Evolutionary conservation across 495 filamentous ascomycete genomes (phyloP).

Genomic region (Aspergillus heteromorphus): DNA sequence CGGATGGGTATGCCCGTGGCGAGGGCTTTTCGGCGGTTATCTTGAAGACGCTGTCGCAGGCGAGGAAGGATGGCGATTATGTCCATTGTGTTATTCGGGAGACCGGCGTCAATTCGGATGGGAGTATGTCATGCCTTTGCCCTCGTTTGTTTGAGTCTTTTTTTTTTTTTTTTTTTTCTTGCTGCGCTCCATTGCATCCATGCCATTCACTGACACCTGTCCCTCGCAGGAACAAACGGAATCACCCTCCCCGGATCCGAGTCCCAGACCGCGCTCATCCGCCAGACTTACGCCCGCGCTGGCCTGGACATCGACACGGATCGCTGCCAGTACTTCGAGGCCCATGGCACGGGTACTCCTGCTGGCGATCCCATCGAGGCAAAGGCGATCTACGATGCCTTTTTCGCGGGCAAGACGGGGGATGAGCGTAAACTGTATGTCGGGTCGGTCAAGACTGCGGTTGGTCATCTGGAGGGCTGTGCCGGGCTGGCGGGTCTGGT

Average conservation of each 20-base stretch:
- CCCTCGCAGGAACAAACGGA: not conserved
- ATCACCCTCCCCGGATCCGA: slow-evolving; percentile 45
- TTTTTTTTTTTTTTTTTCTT: no score
- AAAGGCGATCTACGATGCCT: slow-evolving; percentile 45
- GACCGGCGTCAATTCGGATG: slow-evolving; percentile 24
- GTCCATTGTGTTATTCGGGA: slow-evolving; percentile 38
- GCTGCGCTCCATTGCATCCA: no score
- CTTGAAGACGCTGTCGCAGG: slow-evolving; percentile 29
- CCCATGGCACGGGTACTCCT: slow-evolving; percentile 45
- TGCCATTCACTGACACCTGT: no score
- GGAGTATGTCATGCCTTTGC: no score
- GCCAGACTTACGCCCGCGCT: slow-evolving; percentile 39
- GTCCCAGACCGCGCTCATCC: slow-evolving; percentile 49
- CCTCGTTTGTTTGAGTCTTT: no score
- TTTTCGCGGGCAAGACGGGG: slow-evolving; percentile 11
- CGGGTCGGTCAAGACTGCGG: slow-evolving; percentile 47
- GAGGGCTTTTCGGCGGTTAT: slow-evolving; percentile 34
- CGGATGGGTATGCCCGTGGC: slow-evolving; percentile 37
- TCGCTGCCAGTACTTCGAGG: slow-evolving; percentile 37
- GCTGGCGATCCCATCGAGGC: slow-evolving; percentile 57
- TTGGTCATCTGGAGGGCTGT: slow-evolving; percentile 49
- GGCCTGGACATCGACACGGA: slow-evolving; percentile 32
- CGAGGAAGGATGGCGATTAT: slow-evolving; percentile 31
- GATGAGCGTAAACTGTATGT: slow-evolving; percentile 13
- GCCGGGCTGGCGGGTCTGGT: slow-evolving; percentile 55